Conservation (phyloP, 208 protist species). For the Paratrypanosoma confusum region DNA sequence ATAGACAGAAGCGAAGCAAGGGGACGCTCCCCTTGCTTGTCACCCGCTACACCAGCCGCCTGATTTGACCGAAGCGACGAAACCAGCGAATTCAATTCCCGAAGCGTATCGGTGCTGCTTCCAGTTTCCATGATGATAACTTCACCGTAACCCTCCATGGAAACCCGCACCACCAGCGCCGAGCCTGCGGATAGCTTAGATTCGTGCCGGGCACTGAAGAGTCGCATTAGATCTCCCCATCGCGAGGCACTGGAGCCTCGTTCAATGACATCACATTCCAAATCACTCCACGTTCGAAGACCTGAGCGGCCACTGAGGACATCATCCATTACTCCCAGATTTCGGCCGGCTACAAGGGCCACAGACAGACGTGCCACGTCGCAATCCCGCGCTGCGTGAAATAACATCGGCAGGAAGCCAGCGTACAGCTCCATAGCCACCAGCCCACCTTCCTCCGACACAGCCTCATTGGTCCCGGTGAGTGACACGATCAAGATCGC, state of each 20-base stretch:
- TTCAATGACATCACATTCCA: slow-evolving; percentile 14
- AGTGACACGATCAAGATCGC: slow-evolving; percentile 35
- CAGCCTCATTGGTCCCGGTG: slow-evolving; percentile 21
- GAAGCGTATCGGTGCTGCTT: slow-evolving; percentile 37
- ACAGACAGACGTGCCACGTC: slow-evolving; percentile 23
- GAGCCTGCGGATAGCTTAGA: slow-evolving; percentile 8
- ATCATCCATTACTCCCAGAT: slow-evolving; percentile 37
- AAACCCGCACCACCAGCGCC: slow-evolving; percentile 41
- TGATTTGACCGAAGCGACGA: too few species aligned
- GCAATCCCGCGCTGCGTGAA: slow-evolving; percentile 25
- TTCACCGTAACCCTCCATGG: slow-evolving; percentile 35
- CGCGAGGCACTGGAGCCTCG: slow-evolving; percentile 18
- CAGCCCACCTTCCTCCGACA: slow-evolving; percentile 11
- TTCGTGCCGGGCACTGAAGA: slow-evolving; percentile 32
- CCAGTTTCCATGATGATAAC: slow-evolving; percentile 44
- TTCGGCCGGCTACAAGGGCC: slow-evolving; percentile 29
- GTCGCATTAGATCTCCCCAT: slow-evolving; percentile 37
- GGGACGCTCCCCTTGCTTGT: too few species aligned
- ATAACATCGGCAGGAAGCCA: slow-evolving; percentile 40
- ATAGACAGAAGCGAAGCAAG: too few species aligned
- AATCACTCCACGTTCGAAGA: slow-evolving; percentile 20
- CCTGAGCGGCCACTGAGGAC: slow-evolving; percentile 21
- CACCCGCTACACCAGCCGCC: too few species aligned
- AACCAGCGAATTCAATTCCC: too few species aligned
- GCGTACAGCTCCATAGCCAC: slow-evolving; percentile 42